These are phyloP conservation scores for Catharanthus roseus DNA, from an alignment of 257 asterid species.

Conservation along the genomic window DNA sequence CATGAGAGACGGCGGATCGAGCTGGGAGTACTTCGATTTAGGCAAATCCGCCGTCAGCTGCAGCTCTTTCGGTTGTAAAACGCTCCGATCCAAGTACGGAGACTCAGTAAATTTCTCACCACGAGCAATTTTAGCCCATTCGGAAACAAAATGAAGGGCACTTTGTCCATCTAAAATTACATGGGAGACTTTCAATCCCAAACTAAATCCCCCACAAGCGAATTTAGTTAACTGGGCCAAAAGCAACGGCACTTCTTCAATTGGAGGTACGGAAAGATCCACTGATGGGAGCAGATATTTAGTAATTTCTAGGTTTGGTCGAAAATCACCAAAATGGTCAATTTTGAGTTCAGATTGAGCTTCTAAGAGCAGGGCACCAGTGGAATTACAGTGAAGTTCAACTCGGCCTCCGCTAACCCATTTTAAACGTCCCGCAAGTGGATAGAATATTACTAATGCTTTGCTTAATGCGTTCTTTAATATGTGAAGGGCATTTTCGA, in stretches of 20 bases:
- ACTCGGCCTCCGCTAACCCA: slow-evolving; percentile 52
- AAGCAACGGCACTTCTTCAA: slow-evolving; percentile 13
- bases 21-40: background rate
- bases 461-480: slow-evolving; percentile 38
- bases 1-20: slow-evolving; percentile 13
- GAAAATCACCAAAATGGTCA: slow-evolving; percentile 50
- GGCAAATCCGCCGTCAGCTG: background rate
- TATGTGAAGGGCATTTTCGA: slow-evolving; percentile 11
- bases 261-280: slow-evolving; percentile 1
- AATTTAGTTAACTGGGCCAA: slow-evolving; percentile 18
- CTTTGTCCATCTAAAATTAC: slow-evolving; percentile 16
- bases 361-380: slow-evolving; percentile 42
- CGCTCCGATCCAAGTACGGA: slow-evolving; percentile 16
- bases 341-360: slow-evolving; percentile 41
- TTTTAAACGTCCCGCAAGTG: slow-evolving; percentile 48
- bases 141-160: slow-evolving; percentile 11
- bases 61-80: background rate
- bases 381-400: slow-evolving; percentile 49
- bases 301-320: slow-evolving; percentile 39
- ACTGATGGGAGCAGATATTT: slow-evolving; percentile 27
- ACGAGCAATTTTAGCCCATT: slow-evolving; percentile 23
- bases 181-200: slow-evolving; percentile 20
- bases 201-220: slow-evolving; percentile 20
- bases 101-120: slow-evolving; percentile 11
- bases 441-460: slow-evolving; percentile 44